phyloP scores from a whole-genome alignment of 2,329 filamentous ascomycete species.

The Fusarium subtropicale region DNA sequence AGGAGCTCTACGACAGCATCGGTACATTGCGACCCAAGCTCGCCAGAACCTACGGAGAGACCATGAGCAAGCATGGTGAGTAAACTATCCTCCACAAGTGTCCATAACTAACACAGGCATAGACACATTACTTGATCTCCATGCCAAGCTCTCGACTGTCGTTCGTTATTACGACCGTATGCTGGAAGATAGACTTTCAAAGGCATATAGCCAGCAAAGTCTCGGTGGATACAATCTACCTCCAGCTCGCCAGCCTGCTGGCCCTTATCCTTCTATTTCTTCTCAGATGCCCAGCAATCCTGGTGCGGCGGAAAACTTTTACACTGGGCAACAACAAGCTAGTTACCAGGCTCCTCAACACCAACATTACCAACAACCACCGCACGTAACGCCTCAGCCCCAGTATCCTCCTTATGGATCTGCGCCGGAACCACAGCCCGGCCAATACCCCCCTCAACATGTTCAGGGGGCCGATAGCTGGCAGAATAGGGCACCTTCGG shows the following conservation, averaged over 20 bases:
- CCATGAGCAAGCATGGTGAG: slow-evolving; percentile 98
- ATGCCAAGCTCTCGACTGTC: slow-evolving; percentile 94
- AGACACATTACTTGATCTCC: slow-evolving; percentile 94
- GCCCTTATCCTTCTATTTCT: slow-evolving; percentile 78
- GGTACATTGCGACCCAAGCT: slow-evolving; percentile 93
- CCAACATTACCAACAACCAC: slow-evolving; percentile 50
- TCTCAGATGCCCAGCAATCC: slow-evolving; percentile 61
- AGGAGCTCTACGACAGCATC: slow-evolving; percentile 97
- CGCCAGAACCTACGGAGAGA: slow-evolving; percentile 95
- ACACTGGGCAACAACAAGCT: slow-evolving; percentile 72
- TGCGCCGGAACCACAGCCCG: slow-evolving; percentile 54
- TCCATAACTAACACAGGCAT: slow-evolving; percentile 31
- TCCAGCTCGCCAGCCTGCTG: slow-evolving; percentile 62
- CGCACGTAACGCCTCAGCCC: slow-evolving; percentile 47
- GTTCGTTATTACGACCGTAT: slow-evolving; percentile 98
- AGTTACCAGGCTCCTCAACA: slow-evolving; percentile 63
- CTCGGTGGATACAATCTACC: slow-evolving; percentile 73
- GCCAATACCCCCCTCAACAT: slow-evolving; percentile 60
- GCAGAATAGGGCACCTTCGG: slow-evolving; percentile 58
- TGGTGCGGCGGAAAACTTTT: slow-evolving; percentile 81
- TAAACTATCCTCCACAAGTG: background rate
- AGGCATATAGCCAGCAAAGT: slow-evolving; percentile 86
- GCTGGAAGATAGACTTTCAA: slow-evolving; percentile 94
- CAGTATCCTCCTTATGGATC: slow-evolving; percentile 60
- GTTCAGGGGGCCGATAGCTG: slow-evolving; percentile 64